These are phyloP conservation scores for Xylariomycetidae sp. DNA, from an alignment of 2,329 filamentous ascomycete genomes.

Conservation along the genomic window DNA sequence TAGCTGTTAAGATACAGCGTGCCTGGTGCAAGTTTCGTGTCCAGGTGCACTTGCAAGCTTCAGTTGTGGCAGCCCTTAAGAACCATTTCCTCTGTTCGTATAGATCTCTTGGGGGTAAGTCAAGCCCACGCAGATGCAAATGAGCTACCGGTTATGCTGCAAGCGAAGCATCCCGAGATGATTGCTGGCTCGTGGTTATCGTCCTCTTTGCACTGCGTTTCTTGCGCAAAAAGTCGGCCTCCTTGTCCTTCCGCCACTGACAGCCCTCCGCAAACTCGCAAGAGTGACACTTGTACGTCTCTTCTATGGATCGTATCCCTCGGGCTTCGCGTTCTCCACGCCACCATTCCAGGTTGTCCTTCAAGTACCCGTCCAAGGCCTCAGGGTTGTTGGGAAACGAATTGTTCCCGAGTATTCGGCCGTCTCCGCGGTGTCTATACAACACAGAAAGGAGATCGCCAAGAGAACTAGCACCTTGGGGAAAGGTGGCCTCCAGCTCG, in stretches of 20 bases:
- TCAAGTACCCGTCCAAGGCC: conserved; percentile 60
- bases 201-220: conserved; percentile 7
- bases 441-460: conserved; percentile 47
- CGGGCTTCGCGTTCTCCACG: conserved; percentile 63
- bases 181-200: too few relatives aligned
- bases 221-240: conserved; percentile 43
- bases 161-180: too few relatives aligned
- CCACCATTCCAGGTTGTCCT: conserved; percentile 80
- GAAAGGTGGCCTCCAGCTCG: conserved; percentile 48
- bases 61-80: too few relatives aligned
- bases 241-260: conserved; percentile 67
- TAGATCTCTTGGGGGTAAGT: too few relatives aligned
- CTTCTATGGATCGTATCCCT: conserved; percentile 75
- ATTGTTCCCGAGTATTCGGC: conserved; percentile 46
- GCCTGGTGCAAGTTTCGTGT: too few relatives aligned
- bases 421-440: conserved; percentile 47
- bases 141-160: too few relatives aligned
- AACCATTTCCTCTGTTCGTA: too few relatives aligned
- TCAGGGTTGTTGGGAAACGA: conserved; percentile 62
- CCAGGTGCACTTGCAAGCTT: too few relatives aligned
- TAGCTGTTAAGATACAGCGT: too few relatives aligned
- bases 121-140: too few relatives aligned
- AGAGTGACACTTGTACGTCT: conserved; percentile 79
- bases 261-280: conserved; percentile 81
- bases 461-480: conserved; percentile 40